These are phyloP conservation scores for Suillus fuscotomentosus DNA, from an alignment of 768 basidiomycete genomes.

Conservation along the genomic window DNA sequence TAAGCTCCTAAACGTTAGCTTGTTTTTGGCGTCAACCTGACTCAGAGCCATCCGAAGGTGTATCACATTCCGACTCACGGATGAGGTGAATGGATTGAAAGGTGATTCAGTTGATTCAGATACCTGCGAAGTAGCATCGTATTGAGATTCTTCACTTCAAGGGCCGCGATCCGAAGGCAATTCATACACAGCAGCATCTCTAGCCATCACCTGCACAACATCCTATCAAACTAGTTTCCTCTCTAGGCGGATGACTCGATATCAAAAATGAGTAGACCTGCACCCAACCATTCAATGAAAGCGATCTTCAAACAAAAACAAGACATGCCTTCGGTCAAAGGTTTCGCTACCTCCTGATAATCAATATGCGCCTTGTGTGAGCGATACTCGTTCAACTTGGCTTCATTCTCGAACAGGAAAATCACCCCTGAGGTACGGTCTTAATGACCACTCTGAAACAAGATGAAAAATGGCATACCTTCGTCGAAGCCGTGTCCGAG, in stretches of 20 bases:
- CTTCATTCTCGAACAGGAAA: slow-evolving; percentile 20
- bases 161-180: not conserved
- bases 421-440: slow-evolving; percentile 15
- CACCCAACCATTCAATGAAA: not conserved
- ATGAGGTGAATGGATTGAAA: no score
- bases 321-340: slow-evolving; percentile 19
- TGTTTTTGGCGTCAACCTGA: no score
- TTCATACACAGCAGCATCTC: slow-evolving; percentile 1
- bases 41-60: no score
- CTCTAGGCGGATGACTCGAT: slow-evolving; percentile 15
- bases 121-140: not conserved
- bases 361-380: slow-evolving; percentile 17
- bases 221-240: not conserved
- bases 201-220: slow-evolving; percentile 4
- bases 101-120: not conserved
- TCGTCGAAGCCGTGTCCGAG: slow-evolving; percentile 22
- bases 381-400: slow-evolving; percentile 11
- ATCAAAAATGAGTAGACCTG: slow-evolving; percentile 24
- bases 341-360: slow-evolving; percentile 6
- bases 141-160: not conserved
- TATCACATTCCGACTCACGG: no score
- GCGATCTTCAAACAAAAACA: not conserved
- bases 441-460: no score
- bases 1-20: no score
- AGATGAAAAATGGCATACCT: slow-evolving; percentile 12